Conservation (phyloP, 345 rosid species). For the Crucihimalaya himalaica region DNA sequence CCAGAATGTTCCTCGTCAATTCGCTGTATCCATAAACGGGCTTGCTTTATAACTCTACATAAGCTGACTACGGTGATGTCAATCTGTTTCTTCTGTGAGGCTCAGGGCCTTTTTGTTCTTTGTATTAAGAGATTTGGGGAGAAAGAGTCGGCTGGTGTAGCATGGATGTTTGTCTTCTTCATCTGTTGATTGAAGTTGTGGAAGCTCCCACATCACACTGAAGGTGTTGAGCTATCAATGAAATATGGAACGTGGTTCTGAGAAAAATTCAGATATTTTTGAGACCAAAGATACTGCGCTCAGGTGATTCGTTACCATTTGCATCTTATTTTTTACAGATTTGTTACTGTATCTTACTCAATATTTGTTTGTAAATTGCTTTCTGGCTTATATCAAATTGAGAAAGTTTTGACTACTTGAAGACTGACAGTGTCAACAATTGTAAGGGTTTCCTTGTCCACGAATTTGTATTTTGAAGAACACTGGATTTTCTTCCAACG, state of each 20-base stretch:
- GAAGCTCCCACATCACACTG: not conserved
- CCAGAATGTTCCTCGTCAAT: constrained; percentile 36
- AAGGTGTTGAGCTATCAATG: constrained; percentile 1
- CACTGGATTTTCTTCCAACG: not conserved
- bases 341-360: constrained; percentile 19
- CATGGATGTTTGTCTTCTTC: not conserved
- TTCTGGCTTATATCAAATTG: constrained; percentile 1
- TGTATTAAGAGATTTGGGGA: not conserved
- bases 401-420: constrained; percentile 24
- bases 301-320: constrained; percentile 33
- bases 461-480: constrained; percentile 10
- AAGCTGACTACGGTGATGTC: constrained; percentile 15
- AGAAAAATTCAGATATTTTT: constrained; percentile 7
- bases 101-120: not conserved
- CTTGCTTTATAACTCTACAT: not conserved
- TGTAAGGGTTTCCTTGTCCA: not conserved
- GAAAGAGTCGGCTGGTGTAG: constrained; percentile 1
- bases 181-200: constrained; percentile 14
- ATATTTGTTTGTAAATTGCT: constrained; percentile 15
- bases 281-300: not conserved
- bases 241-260: constrained; percentile 8
- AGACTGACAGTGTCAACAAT: constrained; percentile 11
- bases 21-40: not conserved
- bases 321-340: constrained; percentile 12
- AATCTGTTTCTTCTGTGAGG: not conserved